phyloP scores from a whole-genome alignment of 805 yeast species.

The Suhomyces prunicola region DNA sequence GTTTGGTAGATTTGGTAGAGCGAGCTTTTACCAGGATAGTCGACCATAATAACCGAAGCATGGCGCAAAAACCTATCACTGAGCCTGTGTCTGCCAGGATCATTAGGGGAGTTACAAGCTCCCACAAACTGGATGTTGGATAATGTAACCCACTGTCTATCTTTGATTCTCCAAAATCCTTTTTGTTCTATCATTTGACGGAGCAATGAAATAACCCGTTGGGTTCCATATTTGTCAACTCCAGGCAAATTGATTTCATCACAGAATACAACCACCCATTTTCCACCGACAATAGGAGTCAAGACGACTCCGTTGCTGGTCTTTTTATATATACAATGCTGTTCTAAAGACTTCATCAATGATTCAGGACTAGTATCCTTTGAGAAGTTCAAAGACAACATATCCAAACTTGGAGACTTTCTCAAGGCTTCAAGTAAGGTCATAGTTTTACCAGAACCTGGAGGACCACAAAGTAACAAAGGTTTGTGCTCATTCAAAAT shows the following conservation, averaged over 20 bases:
- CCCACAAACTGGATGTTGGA: conserved; percentile 80
- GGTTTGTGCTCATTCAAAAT: conserved; percentile 57
- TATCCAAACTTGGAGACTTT: conserved; percentile 51
- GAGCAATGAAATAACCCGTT: conserved; percentile 63
- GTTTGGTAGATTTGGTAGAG: conserved; percentile 64
- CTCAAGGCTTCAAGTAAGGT: conserved; percentile 68
- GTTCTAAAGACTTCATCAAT: conserved; percentile 64
- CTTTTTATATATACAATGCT: conserved; percentile 60
- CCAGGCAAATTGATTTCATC: conserved; percentile 88
- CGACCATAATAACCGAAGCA: conserved; percentile 64
- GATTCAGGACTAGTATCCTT: conserved; percentile 68
- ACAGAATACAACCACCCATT: conserved; percentile 79
- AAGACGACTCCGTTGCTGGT: conserved; percentile 51
- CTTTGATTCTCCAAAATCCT: conserved; percentile 73
- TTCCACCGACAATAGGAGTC: conserved; percentile 58
- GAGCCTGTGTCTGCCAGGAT: conserved; percentile 65
- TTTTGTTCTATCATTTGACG: conserved; percentile 68
- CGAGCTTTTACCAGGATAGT: conserved; percentile 68
- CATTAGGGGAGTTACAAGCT: conserved; percentile 89
- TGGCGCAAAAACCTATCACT: conserved; percentile 65
- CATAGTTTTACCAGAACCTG: conserved; percentile 98
- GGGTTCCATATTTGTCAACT: conserved; percentile 69
- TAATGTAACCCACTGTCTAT: conserved; percentile 63
- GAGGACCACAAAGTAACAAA: conserved; percentile 86
- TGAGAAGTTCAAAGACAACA: conserved; percentile 76